Base-by-base conservation (phyloP, 2,329 filamentous ascomycete genomes). In the Onygena corvina region DNA sequence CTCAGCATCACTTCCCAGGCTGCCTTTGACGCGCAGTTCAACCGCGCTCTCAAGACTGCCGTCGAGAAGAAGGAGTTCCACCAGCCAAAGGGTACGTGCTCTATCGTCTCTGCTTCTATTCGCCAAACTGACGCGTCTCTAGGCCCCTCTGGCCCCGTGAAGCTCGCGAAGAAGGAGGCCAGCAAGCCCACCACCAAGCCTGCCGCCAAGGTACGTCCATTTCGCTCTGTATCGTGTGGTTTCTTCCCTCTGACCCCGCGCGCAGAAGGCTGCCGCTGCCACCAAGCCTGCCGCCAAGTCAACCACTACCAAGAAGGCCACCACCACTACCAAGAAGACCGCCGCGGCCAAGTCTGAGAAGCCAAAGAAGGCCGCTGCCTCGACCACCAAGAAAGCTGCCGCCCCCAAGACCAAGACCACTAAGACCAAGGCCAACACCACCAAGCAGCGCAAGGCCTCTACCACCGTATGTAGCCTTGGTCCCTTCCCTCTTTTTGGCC, bases 131-230 rank as follows among this genome's bases (percentile, higher is more conserved):
- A 67, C 62, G 56, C 59, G 57, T 59, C 52, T 48, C 31, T 21
- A 88, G 84, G 84, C 61, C 76, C 86, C 52, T 94, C 88, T 56
- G 88, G 88, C 53, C 84, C 86, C 58, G 87, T 92, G 70, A 94
- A 94, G 83, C 82, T 94, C 53, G 84, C 83, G 52, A 90, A 90
- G 81, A 88, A 87, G 75, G 76, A 77, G 50, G 68, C 5, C 23
- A 27, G 9, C 21, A 42, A 75, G 57, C 46, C 63, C 33, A 60
- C 60, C 55, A 60, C 66, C 46, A 60, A 71, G 63, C 63, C 68
- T 48, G 62, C 68, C 49, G 54, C 55, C 14, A 60, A 60, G 52
- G 52, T 54, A 46, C 20, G 45, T 31, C 8, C 36, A 4, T 25
- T 21, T 14, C 12, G 18, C 21, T 14, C 30, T 7, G 21, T 12